Evolutionary conservation across 495 filamentous ascomycete genomes (phyloP), one percentile per base, ranked within the genome.

Genomic region (Tuber melanosporum): DNA sequence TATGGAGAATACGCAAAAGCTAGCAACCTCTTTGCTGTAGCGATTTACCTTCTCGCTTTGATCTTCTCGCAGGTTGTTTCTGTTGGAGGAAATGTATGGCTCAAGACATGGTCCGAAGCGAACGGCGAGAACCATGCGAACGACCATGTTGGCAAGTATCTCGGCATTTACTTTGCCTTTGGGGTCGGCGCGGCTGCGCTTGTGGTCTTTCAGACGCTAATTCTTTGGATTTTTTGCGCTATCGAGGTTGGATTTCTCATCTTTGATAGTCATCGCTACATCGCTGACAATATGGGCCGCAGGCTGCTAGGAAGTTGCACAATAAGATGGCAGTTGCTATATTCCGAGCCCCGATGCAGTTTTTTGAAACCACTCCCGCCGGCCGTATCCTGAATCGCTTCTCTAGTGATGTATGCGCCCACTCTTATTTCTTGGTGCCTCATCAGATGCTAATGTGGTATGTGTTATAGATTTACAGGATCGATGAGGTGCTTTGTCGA

Each of bases 181-280:
- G 96, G 96, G 45, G 84, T 98, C 71, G 96, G 96, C n/a, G 90
- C 92, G 36, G 91, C 96, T 42, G 88, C 88, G 45, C 86, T 99
- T 78, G 94, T 95, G 32, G 93, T 98, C 66, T 81, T 95, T 49
- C 96, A 99, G 85, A 97, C 95, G 43, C 86, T 99, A 75, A 94
- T 99, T 76, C 87, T 99, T 32, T 98, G 95, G 95, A 97, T 99
- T 78, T 98, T 98, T 86, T 99, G 96, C 85, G 97, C 96, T 3
- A 98, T 99, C 77, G 94, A 98, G 88, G 91, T 92, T 86, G 76
- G 90, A 84, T 73, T 73, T 26, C 36, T 72, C 71, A 47, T 42
- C 43, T 73, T 73, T 69, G n/a, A 44, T 41, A 44, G 66, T 74
- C 43, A 70, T 72, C 41, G 52, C 73, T 73, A 41, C n/a, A 45